Evolutionary conservation across 2,329 filamentous ascomycete species (phyloP).

Genomic region (Diaporthe velutina): DNA sequence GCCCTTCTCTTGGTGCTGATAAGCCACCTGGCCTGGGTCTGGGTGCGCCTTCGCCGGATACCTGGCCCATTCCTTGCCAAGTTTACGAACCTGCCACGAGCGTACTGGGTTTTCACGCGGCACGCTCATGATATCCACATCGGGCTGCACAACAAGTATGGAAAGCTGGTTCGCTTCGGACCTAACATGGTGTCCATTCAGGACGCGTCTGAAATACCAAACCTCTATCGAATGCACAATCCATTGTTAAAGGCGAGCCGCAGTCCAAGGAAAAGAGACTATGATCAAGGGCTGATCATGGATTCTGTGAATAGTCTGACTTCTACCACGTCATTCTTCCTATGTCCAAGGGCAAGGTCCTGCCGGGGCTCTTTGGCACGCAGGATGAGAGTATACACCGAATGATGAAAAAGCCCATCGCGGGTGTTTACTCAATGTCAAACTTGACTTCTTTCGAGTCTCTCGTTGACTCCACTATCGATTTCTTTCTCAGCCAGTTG

Average conservation of each 20-base stretch:
- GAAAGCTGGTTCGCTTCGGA: conserved; percentile 54
- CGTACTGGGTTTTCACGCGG: background rate
- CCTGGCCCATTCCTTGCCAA: background rate
- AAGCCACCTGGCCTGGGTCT: no score
- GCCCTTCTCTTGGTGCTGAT: no score
- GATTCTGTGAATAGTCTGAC: background rate
- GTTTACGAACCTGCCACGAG: background rate
- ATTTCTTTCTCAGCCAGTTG: background rate
- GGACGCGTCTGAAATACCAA: conserved; percentile 42
- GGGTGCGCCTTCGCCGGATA: no score
- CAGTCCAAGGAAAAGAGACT: background rate
- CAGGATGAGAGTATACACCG: background rate
- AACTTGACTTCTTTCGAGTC: background rate
- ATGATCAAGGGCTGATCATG: background rate
- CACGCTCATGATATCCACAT: conserved; percentile 44
- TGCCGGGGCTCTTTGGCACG: background rate
- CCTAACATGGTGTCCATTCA: conserved; percentile 57
- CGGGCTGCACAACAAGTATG: conserved; percentile 54
- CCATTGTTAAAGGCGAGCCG: background rate
- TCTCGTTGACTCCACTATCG: background rate
- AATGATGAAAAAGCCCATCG: background rate
- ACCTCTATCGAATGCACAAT: background rate
- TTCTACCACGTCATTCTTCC: background rate
- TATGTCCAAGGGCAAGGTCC: background rate
- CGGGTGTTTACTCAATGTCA: background rate